These are phyloP conservation scores for Melampsora americana DNA, from an alignment of 1,284 basidiomycete species.

Conservation along the genomic window DNA sequence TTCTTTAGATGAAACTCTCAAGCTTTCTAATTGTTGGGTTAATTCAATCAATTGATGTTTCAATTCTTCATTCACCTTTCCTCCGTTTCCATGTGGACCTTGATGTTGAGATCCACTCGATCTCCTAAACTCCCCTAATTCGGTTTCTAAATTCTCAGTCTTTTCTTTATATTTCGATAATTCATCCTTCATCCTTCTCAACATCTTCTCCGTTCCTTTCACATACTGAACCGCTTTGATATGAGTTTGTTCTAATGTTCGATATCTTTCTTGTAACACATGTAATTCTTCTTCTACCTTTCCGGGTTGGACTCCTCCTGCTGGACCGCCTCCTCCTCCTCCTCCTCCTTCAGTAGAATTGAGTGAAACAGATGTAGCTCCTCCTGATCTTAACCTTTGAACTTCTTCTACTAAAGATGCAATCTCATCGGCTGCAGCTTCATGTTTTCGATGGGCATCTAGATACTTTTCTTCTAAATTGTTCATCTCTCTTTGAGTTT, in stretches of 20 bases:
- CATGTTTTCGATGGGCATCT: slow-evolving; percentile 38
- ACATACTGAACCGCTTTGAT: slow-evolving; percentile 53
- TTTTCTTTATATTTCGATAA: slow-evolving; percentile 47
- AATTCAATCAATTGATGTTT: slow-evolving; percentile 14
- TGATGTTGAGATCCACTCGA: not conserved
- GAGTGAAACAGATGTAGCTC: slow-evolving; percentile 34
- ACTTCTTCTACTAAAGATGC: slow-evolving; percentile 72
- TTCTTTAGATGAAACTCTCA: not conserved
- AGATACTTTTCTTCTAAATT: slow-evolving; percentile 61
- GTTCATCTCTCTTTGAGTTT: slow-evolving; percentile 66
- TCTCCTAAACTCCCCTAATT: slow-evolving; percentile 24
- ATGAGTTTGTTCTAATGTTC: slow-evolving; percentile 51
- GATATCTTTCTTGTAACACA: slow-evolving; percentile 48
- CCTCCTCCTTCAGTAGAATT: slow-evolving; percentile 18
- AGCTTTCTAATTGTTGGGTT: slow-evolving; percentile 10
- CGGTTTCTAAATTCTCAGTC: slow-evolving; percentile 11
- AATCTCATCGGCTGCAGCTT: slow-evolving; percentile 42
- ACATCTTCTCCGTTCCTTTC: slow-evolving; percentile 91
- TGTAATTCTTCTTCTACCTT: slow-evolving; percentile 53
- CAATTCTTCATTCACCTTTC: slow-evolving; percentile 2
- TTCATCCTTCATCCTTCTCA: slow-evolving; percentile 81
- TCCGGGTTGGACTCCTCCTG: not conserved
- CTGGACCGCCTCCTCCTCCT: not conserved
- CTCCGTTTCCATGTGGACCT: not conserved
- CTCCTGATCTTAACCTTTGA: slow-evolving; percentile 40